Percentiles rank a stretch among this genome's conserved stretches.
These are phyloP conservation scores for Aquilaria yunnanensis DNA, from an alignment of 345 rosid genomes.

Conservation along the genomic window DNA sequence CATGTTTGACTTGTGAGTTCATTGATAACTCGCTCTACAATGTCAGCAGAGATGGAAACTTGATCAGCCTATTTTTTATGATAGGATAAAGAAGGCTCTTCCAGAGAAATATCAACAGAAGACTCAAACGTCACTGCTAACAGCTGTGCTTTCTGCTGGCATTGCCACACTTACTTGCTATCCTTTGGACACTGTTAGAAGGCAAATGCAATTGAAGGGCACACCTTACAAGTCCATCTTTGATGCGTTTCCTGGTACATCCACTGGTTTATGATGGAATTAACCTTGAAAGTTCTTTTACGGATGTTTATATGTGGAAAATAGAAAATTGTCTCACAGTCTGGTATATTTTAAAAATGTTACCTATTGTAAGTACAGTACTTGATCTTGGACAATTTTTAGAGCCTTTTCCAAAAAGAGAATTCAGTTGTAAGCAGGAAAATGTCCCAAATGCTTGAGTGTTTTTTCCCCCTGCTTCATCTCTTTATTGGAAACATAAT, in stretches of 20 bases:
- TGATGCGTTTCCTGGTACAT: constrained; percentile 64
- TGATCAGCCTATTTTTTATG: constrained; percentile 2
- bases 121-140: constrained; percentile 66
- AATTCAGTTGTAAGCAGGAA: no score
- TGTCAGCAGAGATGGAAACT: neutral
- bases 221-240: constrained; percentile 71
- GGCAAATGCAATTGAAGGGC: constrained; percentile 91
- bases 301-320: no score
- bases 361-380: no score
- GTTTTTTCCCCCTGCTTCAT: no score
- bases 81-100: constrained; percentile 78
- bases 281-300: neutral
- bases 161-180: constrained; percentile 86
- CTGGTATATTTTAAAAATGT: no score
- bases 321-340: no score
- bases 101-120: constrained; percentile 70
- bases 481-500: no score
- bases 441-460: no score
- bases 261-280: neutral
- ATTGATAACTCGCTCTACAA: constrained; percentile 10
- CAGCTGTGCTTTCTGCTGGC: constrained; percentile 79
- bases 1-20: constrained; percentile 77
- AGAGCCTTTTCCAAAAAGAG: no score
- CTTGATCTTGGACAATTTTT: no score
- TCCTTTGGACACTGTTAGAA: constrained; percentile 86